Conservation (phyloP, 129 eudicot species). For the Flaveria ramosissima region DNA sequence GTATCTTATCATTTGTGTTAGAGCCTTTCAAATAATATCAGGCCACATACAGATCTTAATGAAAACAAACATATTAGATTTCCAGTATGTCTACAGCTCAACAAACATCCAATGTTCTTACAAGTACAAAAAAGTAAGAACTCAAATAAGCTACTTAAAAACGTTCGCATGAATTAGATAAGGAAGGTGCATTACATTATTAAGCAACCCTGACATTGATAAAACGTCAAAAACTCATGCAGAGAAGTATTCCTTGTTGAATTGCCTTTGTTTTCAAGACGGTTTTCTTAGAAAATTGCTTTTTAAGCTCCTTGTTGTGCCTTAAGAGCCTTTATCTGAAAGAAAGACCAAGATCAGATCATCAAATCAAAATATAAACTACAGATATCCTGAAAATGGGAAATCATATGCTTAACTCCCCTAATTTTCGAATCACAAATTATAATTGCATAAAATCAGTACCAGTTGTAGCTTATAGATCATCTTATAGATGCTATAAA, state of each 20-base stretch:
- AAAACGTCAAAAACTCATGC: slow-evolving; percentile 72
- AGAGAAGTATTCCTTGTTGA: slow-evolving; percentile 40
- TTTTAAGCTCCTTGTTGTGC: slow-evolving; percentile 36
- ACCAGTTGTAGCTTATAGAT: background rate
- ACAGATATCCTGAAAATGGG: background rate
- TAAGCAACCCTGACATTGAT: slow-evolving; percentile 83
- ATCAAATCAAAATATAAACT: slow-evolving; percentile 25
- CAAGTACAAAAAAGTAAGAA: background rate
- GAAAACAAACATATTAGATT: too few relatives aligned
- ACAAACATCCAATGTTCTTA: background rate
- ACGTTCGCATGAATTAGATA: background rate
- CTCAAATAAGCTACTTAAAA: background rate
- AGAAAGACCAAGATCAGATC: slow-evolving; percentile 31
- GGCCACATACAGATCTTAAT: too few relatives aligned
- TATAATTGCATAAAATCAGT: background rate
- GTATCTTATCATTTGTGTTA: too few relatives aligned
- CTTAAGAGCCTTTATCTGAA: slow-evolving; percentile 44
- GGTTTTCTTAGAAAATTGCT: slow-evolving; percentile 28
- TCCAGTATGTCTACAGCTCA: background rate
- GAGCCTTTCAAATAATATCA: too few relatives aligned
- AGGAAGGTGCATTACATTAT: slow-evolving; percentile 53
- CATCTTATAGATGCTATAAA: slow-evolving; percentile 11
- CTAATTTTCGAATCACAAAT: background rate
- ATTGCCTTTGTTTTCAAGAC: slow-evolving; percentile 43
- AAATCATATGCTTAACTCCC: slow-evolving; percentile 5